Evolutionary conservation across 441 rosid genomes (phyloP), one percentile per base, ranked within the genome.

Genomic region (Sinapis alba): DNA sequence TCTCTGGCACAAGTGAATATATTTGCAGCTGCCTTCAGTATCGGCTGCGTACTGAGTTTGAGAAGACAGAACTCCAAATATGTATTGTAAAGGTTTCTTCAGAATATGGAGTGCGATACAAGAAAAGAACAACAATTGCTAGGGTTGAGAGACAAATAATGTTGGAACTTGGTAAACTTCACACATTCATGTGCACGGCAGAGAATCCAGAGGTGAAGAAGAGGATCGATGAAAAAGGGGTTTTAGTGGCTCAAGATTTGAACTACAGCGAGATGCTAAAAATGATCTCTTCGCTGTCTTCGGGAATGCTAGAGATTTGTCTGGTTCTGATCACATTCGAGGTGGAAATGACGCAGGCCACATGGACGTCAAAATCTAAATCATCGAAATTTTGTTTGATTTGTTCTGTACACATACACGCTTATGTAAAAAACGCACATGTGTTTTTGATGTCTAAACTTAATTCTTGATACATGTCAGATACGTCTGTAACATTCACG

Each of bases 311-410:
- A 38, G 54, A 64, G 64, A 38, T 38, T 57, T 57, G 59, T 74
- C 67, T 74, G 18, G n/a, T 58, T 65, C 41, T 72, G 47, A 50
- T 50, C 5, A 7, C 7, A 50, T 50, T 7, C 21, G 56, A 73
- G 11, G 24, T 53, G 70, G 45, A 51, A 18, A 13, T 73, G 45
- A 65, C 10, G 24, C 60, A 65, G 56, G 56, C 59, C 72, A 74
- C 72, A 58, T 74, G 67, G 51, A 74, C 34, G 50, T 65, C 66
- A 11, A 43, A 65, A 16, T 65, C 51, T 7, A 41, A 27, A 73
- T 65, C 50, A 41, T 57, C 57, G 19, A 28, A 2, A 1, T 2
- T 73, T 73, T 65, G 28, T 20, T 65, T 56, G 56, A 54, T 73
- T 18, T 64, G 18, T 50, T 7, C 10, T 47, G 20, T 47, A 7